Percentiles rank a stretch among this genome's conserved stretches.
Evolutionary conservation across 176 grass and related monocot species (phyloP).

Genomic region (Ensete ventricosum): DNA sequence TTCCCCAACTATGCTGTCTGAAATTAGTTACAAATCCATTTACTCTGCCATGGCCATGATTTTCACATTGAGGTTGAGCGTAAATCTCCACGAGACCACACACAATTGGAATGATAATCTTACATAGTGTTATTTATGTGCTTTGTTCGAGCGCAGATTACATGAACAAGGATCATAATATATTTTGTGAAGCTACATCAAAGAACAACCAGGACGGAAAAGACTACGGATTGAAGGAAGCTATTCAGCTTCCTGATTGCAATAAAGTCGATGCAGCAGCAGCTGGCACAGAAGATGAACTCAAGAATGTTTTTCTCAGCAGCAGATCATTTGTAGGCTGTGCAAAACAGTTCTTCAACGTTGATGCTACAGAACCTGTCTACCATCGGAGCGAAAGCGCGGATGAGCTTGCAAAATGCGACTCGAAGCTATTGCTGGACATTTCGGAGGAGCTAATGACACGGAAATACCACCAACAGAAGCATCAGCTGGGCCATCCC

Average conservation of each 20-base stretch:
- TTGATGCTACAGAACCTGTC: neutral
- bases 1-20: too few relatives aligned
- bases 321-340: constrained; percentile 26
- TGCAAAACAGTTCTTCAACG: constrained; percentile 28
- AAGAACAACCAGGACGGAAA: constrained; percentile 11
- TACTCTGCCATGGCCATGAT: neutral
- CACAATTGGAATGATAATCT: neutral
- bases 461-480: constrained; percentile 28
- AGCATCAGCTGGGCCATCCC: constrained; percentile 12
- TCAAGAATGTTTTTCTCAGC: constrained; percentile 45
- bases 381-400: constrained; percentile 7
- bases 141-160: constrained; percentile 31
- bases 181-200: constrained; percentile 28
- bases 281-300: constrained; percentile 36
- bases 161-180: constrained; percentile 16
- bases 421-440: constrained; percentile 37
- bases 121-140: neutral
- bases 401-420: constrained; percentile 6
- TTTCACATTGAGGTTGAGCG: neutral
- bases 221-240: constrained; percentile 18
- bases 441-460: constrained; percentile 43
- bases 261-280: constrained; percentile 13
- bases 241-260: neutral
- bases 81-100: neutral
- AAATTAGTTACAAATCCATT: neutral